Evolutionary conservation across 495 filamentous ascomycete genomes (phyloP), one percentile per base, ranked within the genome.

Genomic region (Aspergillus wentii): DNA sequence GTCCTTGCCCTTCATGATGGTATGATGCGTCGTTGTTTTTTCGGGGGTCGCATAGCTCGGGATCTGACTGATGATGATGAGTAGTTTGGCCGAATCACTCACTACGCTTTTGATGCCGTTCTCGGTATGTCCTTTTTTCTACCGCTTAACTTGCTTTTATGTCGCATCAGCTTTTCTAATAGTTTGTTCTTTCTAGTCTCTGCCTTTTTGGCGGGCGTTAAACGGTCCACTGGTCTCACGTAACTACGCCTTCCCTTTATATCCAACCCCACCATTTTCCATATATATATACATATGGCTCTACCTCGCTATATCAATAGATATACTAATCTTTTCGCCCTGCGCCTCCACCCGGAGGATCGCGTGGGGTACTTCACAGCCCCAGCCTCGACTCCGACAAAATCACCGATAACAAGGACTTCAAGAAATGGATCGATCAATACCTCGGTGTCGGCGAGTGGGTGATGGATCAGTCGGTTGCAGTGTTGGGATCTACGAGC

Each of bases 401-500:
- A 49, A 75, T 97, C 45, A 74, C 84, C 44, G 87, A 94, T 28
- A 89, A 79, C 59, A 85, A 87, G 63, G 83, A 91, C 39, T 55
- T 95, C 50, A 85, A 86, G 59, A 83, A 81, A 51, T 96, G 88
- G 84, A 76, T 98, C 49, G 87, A 91, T 53, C 95, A 82, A 59
- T 98, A 98, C 67, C 82, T 98, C 41, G 86, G 86, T 35, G 80
- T 97, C 29, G 92, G 92, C 57, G 92, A 98, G 65, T 94, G 86
- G 86, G 85, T 95, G 36, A 91, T 98, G 90, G 92, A 98, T 56
- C 84, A 91, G 67, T 92, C 88, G 4, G 88, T 96, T 18, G 90
- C 90, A 18, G 72, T 95, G 36, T 81, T 94, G 64, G 83, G 88
- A 10, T 81, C 85, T 10, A 92, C 86, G 59, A 74, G 79, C 21